Conservation (phyloP, 345 rosid genomes). For the Pugionium cornutum region DNA sequence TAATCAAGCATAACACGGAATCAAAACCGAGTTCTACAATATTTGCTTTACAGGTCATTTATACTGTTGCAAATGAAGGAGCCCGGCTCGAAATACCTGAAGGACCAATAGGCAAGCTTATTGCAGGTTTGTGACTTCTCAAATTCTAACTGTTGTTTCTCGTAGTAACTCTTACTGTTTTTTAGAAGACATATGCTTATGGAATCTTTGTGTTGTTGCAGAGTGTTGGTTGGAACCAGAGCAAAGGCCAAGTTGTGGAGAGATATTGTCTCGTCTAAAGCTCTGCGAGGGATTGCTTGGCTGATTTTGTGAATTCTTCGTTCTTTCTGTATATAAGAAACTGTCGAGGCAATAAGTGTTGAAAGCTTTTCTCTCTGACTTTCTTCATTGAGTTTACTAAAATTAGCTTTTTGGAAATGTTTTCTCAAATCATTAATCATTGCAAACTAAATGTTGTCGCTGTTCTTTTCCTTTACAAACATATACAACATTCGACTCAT, state of each 20-base stretch:
- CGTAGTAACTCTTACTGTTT: background rate
- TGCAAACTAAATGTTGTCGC: no score
- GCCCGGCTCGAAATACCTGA: slow-evolving; percentile 72
- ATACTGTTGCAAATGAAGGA: slow-evolving; percentile 71
- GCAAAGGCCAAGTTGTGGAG: slow-evolving; percentile 72
- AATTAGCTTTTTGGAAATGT: no score
- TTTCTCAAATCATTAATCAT: no score
- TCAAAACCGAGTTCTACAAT: no score
- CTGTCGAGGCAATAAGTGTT: background rate
- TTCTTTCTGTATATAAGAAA: background rate
- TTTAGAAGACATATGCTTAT: slow-evolving; percentile 8
- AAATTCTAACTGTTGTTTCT: background rate
- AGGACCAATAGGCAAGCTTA: slow-evolving; percentile 73
- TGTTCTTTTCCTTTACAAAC: no score
- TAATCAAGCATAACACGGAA: no score
- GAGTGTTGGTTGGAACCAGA: slow-evolving; percentile 91
- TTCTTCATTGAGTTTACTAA: no score
- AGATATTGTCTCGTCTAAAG: slow-evolving; percentile 61
- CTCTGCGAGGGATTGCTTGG: slow-evolving; percentile 57
- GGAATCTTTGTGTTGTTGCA: slow-evolving; percentile 31
- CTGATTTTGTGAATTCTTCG: slow-evolving; percentile 28
- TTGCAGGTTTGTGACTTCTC: slow-evolving; percentile 56
- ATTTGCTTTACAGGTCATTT: slow-evolving; percentile 57
- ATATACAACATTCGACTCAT: no score
- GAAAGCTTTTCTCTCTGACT: background rate